Evolutionary conservation across 768 basidiomycete genomes (phyloP), one percentile per base, ranked within the genome.

Genomic region (Mycena pura): DNA sequence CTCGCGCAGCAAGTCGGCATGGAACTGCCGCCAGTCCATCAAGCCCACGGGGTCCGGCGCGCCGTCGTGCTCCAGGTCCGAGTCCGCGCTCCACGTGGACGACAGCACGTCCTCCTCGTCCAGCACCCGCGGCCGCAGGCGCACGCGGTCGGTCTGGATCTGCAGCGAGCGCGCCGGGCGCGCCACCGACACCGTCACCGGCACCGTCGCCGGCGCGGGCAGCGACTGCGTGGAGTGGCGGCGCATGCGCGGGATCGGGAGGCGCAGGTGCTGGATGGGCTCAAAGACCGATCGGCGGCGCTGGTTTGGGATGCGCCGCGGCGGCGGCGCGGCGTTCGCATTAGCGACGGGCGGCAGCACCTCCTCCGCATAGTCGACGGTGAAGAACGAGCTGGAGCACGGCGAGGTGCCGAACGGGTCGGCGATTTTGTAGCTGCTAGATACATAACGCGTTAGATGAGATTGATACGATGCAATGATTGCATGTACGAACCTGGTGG

Each of bases 21-120:
- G 85, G 55, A 86, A 86, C 68, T 85, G 80, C 5, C 84, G 78
- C 85, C 85, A 87, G 69, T 87, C 84, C 38, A 82, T 78, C 36
- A 73, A 70, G 1, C 74, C 77, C 6, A 77, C 76, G 39, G 80
- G 78, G 44, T 78, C 76, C 60, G 71, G 71, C 51, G 68, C 73
- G 13, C 66, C 62, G 39, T 73, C 71, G 6, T n/a, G n/a, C n/a
- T n/a, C n/a, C n/a, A n/a, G n/a, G n/a, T n/a, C n/a, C n/a, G 69
- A 72, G 31, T 69, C 68, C 10, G 62, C 62, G 63, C 22, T 57
- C 67, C 46, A 71, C 36, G 38, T 60, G 47, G 49, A 47, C 34
- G 50, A 60, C 14, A n/a, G 27, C 0, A 22, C 70, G 15, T 69
- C 64, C 60, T 81, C 69, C 53, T 80, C 82, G 51, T 81, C 81